These are phyloP conservation scores for Fomitopsis palustris DNA, from an alignment of 1,284 basidiomycete genomes.

Conservation along the genomic window DNA sequence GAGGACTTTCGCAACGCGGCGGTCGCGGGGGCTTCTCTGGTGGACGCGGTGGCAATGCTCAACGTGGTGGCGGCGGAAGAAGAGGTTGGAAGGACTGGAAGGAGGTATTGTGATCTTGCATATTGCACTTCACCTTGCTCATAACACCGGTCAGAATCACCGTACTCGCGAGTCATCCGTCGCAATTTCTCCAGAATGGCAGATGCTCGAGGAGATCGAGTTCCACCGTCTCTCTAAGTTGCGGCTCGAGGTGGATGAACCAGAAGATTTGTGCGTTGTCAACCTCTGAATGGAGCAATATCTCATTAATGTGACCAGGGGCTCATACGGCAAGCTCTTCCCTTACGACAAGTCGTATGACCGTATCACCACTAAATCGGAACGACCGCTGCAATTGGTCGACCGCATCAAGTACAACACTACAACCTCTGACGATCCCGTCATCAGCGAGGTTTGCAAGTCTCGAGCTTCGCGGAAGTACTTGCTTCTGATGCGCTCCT, in stretches of 20 bases:
- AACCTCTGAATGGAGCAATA: background rate
- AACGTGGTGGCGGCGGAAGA: conserved; percentile 68
- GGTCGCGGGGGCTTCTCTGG: conserved; percentile 42
- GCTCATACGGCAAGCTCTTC: conserved; percentile 86
- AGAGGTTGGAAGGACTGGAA: conserved; percentile 95
- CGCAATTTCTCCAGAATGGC: conserved; percentile 89
- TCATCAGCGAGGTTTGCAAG: conserved; percentile 77
- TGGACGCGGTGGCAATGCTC: conserved; percentile 38
- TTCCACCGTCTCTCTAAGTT: conserved; percentile 93
- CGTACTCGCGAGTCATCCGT: conserved; percentile 94
- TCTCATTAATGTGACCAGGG: conserved; percentile 43
- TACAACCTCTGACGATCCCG: conserved; percentile 95
- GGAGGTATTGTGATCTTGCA: conserved; percentile 51
- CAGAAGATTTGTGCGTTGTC: conserved; percentile 75
- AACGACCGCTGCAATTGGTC: conserved; percentile 86
- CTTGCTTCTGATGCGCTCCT: background rate
- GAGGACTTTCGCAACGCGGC: conserved; percentile 44
- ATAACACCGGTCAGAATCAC: conserved; percentile 55
- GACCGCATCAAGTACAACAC: conserved; percentile 98
- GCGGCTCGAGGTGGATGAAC: conserved; percentile 88
- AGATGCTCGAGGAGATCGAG: conserved; percentile 95
- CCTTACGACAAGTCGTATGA: conserved; percentile 96
- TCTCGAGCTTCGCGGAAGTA: background rate
- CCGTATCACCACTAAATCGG: conserved; percentile 91
- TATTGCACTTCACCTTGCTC: background rate